Conservation (phyloP, 371 early-diverging fungal genomes). For the Mortierella sp. region DNA sequence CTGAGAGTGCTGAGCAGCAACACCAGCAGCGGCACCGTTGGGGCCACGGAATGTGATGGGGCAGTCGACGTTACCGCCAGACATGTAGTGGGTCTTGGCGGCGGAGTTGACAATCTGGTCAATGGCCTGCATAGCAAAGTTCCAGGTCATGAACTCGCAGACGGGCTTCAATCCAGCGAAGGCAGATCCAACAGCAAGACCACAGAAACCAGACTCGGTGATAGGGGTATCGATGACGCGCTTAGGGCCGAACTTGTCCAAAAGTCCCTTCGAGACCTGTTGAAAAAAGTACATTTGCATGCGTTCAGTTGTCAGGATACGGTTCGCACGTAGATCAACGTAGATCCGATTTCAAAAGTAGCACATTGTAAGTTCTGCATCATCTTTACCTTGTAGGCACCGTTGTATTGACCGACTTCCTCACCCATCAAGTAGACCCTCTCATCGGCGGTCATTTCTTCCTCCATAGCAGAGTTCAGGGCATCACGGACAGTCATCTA, state of each 20-base stretch:
- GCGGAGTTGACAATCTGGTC: conserved; percentile 99
- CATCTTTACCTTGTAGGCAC: conserved; percentile 95
- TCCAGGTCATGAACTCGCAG: conserved; percentile 99
- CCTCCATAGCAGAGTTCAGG: conserved; percentile 97
- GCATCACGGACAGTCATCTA: conserved; percentile 99
- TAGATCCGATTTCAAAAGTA: background rate
- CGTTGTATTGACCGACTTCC: conserved; percentile 98
- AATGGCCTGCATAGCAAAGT: conserved; percentile 99
- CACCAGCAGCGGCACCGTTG: conserved; percentile 99
- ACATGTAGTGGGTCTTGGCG: conserved; percentile 99
- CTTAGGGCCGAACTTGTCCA: conserved; percentile 97
- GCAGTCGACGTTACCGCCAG: conserved; percentile 90
- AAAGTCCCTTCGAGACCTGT: conserved; percentile 96
- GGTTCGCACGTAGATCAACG: background rate
- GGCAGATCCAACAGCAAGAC: conserved; percentile 98
- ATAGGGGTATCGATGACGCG: conserved; percentile 99
- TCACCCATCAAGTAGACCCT: conserved; percentile 97
- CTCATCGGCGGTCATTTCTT: conserved; percentile 96
- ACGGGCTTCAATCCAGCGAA: conserved; percentile 97
- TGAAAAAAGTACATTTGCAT: background rate
- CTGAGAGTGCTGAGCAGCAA: conserved; percentile 99
- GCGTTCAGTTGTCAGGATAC: background rate
- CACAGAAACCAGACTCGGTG: conserved; percentile 99
- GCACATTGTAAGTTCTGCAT: background rate
- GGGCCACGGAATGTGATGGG: conserved; percentile 99